A percentile compares a stretch with the other conserved stretches of the same genome.
Evolutionary conservation across 768 basidiomycete genomes (phyloP).

Genomic region (Boletellus ananiceps): DNA sequence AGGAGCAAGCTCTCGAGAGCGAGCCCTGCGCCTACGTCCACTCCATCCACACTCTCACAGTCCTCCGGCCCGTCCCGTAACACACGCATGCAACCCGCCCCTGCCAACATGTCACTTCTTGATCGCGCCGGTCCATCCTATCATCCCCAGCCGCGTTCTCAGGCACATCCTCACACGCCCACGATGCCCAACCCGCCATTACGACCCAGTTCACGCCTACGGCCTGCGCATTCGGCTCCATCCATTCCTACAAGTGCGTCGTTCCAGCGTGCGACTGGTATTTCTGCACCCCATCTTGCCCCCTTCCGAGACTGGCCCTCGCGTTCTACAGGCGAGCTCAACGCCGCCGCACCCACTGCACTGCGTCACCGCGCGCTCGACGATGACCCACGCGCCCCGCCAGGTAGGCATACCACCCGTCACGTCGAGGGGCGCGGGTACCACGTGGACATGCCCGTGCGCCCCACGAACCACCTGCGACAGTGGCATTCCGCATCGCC

Average conservation of each 20-base stretch:
- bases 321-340: slow-evolving; percentile 24
- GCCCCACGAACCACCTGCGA: slow-evolving; percentile 13
- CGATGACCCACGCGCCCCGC: background rate
- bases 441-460: background rate
- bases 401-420: background rate
- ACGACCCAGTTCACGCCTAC: background rate
- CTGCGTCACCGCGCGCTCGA: background rate
- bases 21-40: background rate
- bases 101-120: slow-evolving; percentile 2
- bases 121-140: background rate
- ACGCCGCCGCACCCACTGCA: background rate
- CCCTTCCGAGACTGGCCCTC: slow-evolving; percentile 12
- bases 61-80: background rate
- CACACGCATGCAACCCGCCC: background rate
- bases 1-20: background rate
- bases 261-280: background rate
- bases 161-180: background rate
- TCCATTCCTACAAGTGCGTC: background rate
- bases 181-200: background rate
- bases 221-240: background rate
- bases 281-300: background rate
- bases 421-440: background rate
- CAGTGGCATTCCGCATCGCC: slow-evolving; percentile 20
- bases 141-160: background rate
- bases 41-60: background rate